phyloP scores from a whole-genome alignment of 1,284 basidiomycete genomes.

The Schizophyllum amplum region DNA sequence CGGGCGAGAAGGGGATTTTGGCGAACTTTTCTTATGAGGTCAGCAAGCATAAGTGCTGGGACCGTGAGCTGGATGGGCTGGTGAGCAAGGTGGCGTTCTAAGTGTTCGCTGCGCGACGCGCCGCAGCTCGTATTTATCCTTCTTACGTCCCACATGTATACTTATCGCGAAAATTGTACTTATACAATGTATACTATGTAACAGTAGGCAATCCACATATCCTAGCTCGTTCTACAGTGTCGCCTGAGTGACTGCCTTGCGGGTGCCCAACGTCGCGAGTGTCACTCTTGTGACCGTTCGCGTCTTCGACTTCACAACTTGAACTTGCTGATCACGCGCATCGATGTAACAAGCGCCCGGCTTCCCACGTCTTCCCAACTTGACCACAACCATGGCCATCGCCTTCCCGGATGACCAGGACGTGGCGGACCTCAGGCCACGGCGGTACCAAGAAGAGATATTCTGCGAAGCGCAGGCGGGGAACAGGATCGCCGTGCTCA shows the following conservation, averaged over 20 bases:
- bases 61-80: conserved; percentile 52
- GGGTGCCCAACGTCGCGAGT: no score
- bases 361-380: background rate
- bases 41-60: conserved; percentile 55
- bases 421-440: conserved; percentile 28
- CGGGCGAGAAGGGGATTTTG: conserved; percentile 43
- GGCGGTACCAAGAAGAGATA: conserved; percentile 68
- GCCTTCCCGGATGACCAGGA: background rate
- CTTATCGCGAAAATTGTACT: no score
- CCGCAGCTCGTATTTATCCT: no score
- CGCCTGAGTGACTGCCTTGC: no score
- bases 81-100: conserved; percentile 47
- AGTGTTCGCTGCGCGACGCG: no score
- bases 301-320: background rate
- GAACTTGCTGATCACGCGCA: background rate
- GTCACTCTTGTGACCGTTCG: background rate
- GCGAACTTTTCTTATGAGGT: conserved; percentile 52
- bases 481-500: conserved; percentile 72
- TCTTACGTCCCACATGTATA: no score
- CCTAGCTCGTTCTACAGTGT: no score
- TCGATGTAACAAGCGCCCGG: background rate
- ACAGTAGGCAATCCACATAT: no score
- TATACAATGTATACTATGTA: no score
- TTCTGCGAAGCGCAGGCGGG: conserved; percentile 59
- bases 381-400: background rate